These are phyloP conservation scores for Xylaria flabelliformis DNA, from an alignment of 495 filamentous ascomycete species.

Conservation along the genomic window DNA sequence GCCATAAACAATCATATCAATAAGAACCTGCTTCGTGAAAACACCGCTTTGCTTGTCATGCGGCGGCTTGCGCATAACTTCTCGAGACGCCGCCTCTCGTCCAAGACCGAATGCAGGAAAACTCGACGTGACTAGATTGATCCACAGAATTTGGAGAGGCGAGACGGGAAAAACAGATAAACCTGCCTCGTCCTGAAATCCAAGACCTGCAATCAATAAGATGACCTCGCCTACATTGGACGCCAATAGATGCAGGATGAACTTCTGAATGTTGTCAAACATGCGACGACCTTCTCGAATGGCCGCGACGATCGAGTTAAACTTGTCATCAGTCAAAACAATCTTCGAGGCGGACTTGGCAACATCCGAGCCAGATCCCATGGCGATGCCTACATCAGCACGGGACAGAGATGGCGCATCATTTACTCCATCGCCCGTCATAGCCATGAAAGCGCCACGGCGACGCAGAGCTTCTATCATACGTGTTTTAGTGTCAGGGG, in stretches of 20 bases:
- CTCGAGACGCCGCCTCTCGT: constrained; percentile 68
- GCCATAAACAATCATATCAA: constrained; percentile 78
- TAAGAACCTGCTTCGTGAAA: constrained; percentile 71
- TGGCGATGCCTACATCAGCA: constrained; percentile 85
- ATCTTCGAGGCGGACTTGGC: constrained; percentile 89
- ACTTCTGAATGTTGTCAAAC: constrained; percentile 86
- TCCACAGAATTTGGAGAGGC: constrained; percentile 78
- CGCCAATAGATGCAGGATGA: constrained; percentile 74
- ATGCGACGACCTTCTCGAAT: constrained; percentile 75
- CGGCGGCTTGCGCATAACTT: constrained; percentile 75
- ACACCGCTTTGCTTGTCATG: constrained; percentile 70
- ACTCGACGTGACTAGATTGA: constrained; percentile 78
- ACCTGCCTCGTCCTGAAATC: constrained; percentile 67
- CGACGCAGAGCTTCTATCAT: constrained; percentile 74
- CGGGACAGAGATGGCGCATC: constrained; percentile 79
- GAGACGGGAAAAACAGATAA: constrained; percentile 78
- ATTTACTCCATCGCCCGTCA: constrained; percentile 84
- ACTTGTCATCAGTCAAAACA: constrained; percentile 89
- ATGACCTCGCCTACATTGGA: constrained; percentile 79
- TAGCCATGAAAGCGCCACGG: constrained; percentile 63
- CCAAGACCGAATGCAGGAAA: constrained; percentile 79
- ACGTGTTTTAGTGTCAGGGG: constrained; percentile 69
- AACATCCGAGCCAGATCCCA: constrained; percentile 89
- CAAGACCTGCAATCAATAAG: constrained; percentile 72
- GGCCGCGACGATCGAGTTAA: constrained; percentile 77